phyloP scores from a whole-genome alignment of 2,329 filamentous ascomycete species.

The Domatiomyces globalis region DNA sequence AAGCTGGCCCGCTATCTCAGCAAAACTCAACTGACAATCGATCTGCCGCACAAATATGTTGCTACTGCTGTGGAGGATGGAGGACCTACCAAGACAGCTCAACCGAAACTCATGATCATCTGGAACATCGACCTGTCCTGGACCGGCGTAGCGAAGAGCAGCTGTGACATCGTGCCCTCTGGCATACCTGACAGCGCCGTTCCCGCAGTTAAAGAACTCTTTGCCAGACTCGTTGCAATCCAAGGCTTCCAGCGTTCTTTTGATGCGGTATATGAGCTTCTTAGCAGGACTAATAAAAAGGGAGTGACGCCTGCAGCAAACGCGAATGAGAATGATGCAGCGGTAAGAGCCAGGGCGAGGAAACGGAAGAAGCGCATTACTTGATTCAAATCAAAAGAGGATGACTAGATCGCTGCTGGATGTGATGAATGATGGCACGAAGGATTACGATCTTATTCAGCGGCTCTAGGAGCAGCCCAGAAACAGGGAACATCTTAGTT shows the following conservation, averaged over 20 bases:
- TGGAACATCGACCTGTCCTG: conserved; percentile 14
- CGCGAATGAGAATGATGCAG: background rate
- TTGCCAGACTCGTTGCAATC: conserved; percentile 6
- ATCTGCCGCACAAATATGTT: background rate
- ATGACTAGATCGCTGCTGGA: conserved; percentile 1
- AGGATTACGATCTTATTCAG: background rate
- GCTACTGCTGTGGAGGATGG: background rate
- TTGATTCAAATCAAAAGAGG: background rate
- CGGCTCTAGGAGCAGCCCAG: too few species aligned
- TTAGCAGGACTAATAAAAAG: conserved; percentile 4
- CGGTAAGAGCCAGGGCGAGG: background rate
- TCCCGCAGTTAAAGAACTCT: conserved; percentile 8
- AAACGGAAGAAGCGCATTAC: conserved; percentile 1
- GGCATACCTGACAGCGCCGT: conserved; percentile 9
- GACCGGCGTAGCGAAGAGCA: conserved; percentile 8
- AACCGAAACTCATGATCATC: conserved; percentile 11
- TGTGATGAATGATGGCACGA: conserved; percentile 1
- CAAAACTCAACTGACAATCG: conserved; percentile 3
- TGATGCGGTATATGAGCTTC: conserved; percentile 7
- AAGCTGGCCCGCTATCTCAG: conserved; percentile 9
- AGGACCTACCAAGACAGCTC: background rate
- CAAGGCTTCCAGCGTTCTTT: conserved; percentile 11
- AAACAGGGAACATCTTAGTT: too few species aligned
- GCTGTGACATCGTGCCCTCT: conserved; percentile 6
- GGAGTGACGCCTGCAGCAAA: background rate